These are phyloP conservation scores for Coprinopsis cinerea DNA, from an alignment of 768 basidiomycete genomes.

Conservation along the genomic window DNA sequence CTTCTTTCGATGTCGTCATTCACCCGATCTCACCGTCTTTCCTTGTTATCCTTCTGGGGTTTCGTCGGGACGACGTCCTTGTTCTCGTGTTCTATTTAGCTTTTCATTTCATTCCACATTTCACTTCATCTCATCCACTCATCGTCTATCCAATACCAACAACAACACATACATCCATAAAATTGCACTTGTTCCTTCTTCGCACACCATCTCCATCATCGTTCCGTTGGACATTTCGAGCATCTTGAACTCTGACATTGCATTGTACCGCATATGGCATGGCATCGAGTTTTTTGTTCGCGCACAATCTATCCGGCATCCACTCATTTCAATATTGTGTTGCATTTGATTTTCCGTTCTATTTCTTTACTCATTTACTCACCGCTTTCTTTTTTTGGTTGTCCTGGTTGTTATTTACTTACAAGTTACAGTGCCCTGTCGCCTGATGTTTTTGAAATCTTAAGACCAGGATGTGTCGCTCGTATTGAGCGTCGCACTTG, in stretches of 20 bases:
- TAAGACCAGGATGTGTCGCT: too few species aligned
- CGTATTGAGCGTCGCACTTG: too few species aligned
- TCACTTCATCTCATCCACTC: background rate
- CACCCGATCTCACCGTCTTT: too few species aligned
- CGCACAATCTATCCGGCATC: too few species aligned
- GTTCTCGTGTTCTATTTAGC: background rate
- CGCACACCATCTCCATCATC: too few species aligned
- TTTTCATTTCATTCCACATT: background rate
- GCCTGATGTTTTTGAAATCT: too few species aligned
- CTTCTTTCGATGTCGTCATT: too few species aligned
- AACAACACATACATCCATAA: background rate
- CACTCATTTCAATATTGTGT: background rate
- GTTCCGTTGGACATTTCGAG: background rate
- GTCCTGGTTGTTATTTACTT: too few species aligned
- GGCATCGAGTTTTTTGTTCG: slow-evolving; percentile 1
- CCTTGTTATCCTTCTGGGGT: background rate
- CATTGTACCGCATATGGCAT: background rate
- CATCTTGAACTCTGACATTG: background rate
- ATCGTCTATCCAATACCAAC: background rate
- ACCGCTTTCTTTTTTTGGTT: too few species aligned
- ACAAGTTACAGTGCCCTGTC: too few species aligned
- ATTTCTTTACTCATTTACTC: slow-evolving; percentile 1
- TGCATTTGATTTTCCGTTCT: background rate
- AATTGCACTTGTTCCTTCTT: too few species aligned
- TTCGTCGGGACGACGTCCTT: background rate